A percentile compares a stretch with the other conserved stretches of the same genome.
phyloP scores from a whole-genome alignment of 2,329 filamentous ascomycete species.

The Pyrenophora teres region DNA sequence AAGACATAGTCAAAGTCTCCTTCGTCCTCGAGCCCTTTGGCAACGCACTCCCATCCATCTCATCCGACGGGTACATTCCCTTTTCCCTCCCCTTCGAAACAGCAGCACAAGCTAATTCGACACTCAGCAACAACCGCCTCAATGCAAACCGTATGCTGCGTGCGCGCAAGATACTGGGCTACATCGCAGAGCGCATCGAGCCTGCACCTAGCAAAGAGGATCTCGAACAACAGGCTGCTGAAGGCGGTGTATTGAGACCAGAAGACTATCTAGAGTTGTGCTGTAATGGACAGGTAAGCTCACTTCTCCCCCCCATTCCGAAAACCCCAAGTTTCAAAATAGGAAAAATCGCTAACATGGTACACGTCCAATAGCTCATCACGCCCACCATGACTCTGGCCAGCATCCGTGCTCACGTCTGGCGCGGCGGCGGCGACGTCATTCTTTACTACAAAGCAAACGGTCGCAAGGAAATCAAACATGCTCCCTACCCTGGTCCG shows the following conservation, averaged over 20 bases:
- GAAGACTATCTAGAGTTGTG: conserved; percentile 96
- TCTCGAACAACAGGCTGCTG: conserved; percentile 48
- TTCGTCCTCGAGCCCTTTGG: conserved; percentile 86
- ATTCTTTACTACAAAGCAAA: conserved; percentile 90
- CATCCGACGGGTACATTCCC: conserved; percentile 67
- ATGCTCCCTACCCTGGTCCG: conserved; percentile 24
- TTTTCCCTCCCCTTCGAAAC: conserved; percentile 31
- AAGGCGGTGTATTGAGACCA: conserved; percentile 61
- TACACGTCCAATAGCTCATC: conserved; percentile 56
- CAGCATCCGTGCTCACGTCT: conserved; percentile 87
- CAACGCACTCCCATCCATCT: conserved; percentile 74
- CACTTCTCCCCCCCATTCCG: not conserved
- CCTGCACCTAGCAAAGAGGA: conserved; percentile 63
- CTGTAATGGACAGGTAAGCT: conserved; percentile 84
- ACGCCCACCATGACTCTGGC: conserved; percentile 88
- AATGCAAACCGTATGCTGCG: conserved; percentile 97
- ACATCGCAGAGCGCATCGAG: conserved; percentile 91
- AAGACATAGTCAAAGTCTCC: conserved; percentile 95
- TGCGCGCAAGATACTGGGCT: conserved; percentile 90
- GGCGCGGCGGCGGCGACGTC: conserved; percentile 94
- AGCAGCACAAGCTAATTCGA: conserved; percentile 32
- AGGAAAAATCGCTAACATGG: not conserved
- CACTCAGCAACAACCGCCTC: conserved; percentile 74
- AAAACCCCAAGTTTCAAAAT: too few species aligned
- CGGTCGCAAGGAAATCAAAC: conserved; percentile 69